phyloP scores from a whole-genome alignment of 2,329 filamentous ascomycete species.

The Fonsecaea pugnacius region DNA sequence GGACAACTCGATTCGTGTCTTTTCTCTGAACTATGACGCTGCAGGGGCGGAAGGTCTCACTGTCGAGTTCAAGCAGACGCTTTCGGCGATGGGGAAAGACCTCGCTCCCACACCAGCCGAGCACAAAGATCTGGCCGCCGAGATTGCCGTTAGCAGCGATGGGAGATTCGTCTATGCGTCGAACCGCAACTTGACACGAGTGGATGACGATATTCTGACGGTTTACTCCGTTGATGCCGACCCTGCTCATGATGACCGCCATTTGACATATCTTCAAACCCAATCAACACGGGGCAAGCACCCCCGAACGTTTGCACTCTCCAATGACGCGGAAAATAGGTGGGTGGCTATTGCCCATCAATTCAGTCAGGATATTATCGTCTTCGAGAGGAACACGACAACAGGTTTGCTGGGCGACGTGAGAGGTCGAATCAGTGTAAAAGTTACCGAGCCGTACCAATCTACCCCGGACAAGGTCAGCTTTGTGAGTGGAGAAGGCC shows the following conservation, averaged over 20 bases:
- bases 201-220: constrained; percentile 12
- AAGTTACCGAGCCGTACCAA: constrained; percentile 11
- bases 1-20: constrained; percentile 26
- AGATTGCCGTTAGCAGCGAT: constrained; percentile 23
- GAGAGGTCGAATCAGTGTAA: constrained; percentile 18
- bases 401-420: constrained; percentile 17
- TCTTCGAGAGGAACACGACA: constrained; percentile 19
- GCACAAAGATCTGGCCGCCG: constrained; percentile 19
- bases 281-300: constrained; percentile 16
- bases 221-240: constrained; percentile 24
- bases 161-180: constrained; percentile 27
- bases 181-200: constrained; percentile 17
- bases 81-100: constrained; percentile 19
- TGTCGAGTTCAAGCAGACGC: constrained; percentile 14
- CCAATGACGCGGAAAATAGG: constrained; percentile 20
- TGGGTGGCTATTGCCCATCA: constrained; percentile 21
- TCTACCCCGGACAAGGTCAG: constrained; percentile 10
- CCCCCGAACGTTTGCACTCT: constrained; percentile 22
- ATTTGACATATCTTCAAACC: constrained; percentile 13
- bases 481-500: neutral
- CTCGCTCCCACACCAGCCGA: constrained; percentile 7
- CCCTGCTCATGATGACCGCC: constrained; percentile 14
- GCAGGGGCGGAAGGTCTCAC: neutral
- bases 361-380: constrained; percentile 20
- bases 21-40: neutral